phyloP scores from a whole-genome alignment of 106 monocot genomes.

The Dendrobium catenatum region DNA sequence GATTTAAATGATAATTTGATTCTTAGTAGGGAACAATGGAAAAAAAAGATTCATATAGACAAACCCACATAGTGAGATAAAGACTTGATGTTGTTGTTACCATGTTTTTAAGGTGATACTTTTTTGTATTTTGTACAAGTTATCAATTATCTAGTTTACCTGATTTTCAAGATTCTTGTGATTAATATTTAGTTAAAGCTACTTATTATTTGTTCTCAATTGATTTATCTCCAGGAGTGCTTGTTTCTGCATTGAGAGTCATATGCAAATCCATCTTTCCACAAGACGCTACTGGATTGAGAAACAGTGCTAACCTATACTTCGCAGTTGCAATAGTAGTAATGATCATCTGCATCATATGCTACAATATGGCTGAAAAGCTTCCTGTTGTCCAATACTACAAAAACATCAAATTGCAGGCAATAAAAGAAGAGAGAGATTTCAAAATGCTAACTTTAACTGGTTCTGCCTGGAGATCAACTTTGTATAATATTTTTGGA shows the following conservation, averaged over 20 bases:
- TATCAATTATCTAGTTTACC: neutral
- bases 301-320: conserved; percentile 52
- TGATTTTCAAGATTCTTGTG: neutral
- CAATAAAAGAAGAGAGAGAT: conserved; percentile 23
- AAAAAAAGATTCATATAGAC: too few relatives aligned
- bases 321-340: conserved; percentile 32
- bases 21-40: too few relatives aligned
- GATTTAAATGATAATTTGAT: too few relatives aligned
- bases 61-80: too few relatives aligned
- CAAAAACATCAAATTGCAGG: conserved; percentile 31
- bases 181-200: neutral
- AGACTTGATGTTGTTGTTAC: neutral
- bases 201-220: neutral
- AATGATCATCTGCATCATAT: conserved; percentile 42
- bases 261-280: conserved; percentile 40
- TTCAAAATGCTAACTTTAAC: conserved; percentile 5
- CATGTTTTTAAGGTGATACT: too few relatives aligned
- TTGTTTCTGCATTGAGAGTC: conserved; percentile 41
- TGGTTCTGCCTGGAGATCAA: conserved; percentile 33
- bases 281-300: conserved; percentile 36
- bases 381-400: conserved; percentile 44
- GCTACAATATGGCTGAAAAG: conserved; percentile 37
- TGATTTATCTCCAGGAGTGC: conserved; percentile 23
- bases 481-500: conserved; percentile 27
- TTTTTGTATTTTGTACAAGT: neutral